phyloP scores from a whole-genome alignment of 1,284 basidiomycete species.

The Peniophora sp. region DNA sequence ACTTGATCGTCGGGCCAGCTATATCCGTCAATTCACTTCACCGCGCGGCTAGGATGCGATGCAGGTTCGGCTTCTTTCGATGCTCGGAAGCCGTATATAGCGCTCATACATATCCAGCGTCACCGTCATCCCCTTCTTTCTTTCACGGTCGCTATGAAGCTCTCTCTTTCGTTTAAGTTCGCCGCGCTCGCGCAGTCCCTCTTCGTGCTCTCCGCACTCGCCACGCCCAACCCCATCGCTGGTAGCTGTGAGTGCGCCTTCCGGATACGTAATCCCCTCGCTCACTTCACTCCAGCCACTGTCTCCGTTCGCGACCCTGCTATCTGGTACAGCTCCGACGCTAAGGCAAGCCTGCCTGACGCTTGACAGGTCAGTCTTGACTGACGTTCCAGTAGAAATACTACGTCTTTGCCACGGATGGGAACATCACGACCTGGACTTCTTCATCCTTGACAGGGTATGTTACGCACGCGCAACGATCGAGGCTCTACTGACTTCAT shows the following conservation, averaged over 20 bases:
- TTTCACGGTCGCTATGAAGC: no score
- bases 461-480: background rate
- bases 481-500: background rate
- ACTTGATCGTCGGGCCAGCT: no score
- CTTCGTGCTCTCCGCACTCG: background rate
- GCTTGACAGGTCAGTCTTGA: background rate
- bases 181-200: background rate
- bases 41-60: no score
- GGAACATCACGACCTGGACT: slow-evolving; percentile 12
- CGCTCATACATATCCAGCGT: no score
- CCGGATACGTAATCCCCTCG: background rate
- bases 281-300: background rate
- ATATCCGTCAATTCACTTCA: no score
- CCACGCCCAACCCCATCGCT: background rate
- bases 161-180: background rate
- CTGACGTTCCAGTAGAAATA: slow-evolving; percentile 9
- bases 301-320: background rate
- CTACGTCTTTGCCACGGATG: slow-evolving; percentile 14
- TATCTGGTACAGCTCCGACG: background rate
- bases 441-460: slow-evolving; percentile 15
- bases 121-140: no score
- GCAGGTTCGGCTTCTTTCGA: no score
- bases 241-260: background rate
- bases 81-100: no score
- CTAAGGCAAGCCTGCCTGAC: background rate